Evolutionary conservation across 768 basidiomycete species (phyloP).

Genomic region (Leccinum ochraceum): DNA sequence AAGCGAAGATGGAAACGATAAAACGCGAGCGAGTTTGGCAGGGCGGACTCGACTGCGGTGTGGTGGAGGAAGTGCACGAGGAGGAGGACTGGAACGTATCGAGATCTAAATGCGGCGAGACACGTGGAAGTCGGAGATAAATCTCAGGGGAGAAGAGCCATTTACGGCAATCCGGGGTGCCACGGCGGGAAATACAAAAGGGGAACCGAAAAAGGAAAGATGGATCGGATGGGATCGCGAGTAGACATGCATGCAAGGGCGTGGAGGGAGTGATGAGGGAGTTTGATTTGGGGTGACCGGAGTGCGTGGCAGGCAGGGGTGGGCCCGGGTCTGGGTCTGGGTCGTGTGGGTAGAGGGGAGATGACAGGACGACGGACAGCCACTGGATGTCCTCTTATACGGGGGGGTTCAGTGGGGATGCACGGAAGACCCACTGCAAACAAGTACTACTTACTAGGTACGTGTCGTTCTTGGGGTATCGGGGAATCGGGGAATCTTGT

Average conservation of each 20-base stretch:
- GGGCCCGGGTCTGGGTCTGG: slow-evolving; percentile 18
- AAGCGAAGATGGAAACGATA: slow-evolving; percentile 14
- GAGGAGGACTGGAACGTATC: slow-evolving; percentile 11
- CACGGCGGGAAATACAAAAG: slow-evolving; percentile 26
- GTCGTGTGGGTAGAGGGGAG: slow-evolving; percentile 31
- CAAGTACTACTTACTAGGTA: slow-evolving; percentile 15
- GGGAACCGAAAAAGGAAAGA: slow-evolving; percentile 13
- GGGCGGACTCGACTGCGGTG: slow-evolving; percentile 25
- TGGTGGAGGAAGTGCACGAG: slow-evolving; percentile 16
- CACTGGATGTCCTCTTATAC: slow-evolving; percentile 25
- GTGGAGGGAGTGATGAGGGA: slow-evolving; percentile 22
- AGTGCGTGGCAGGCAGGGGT: slow-evolving; percentile 18
- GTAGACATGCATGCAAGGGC: slow-evolving; percentile 21
- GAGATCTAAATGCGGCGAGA: slow-evolving; percentile 24
- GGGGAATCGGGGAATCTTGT: slow-evolving; percentile 33
- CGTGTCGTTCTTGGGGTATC: slow-evolving; percentile 25
- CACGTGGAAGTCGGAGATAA: slow-evolving; percentile 33
- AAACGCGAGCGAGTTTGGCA: neutral
- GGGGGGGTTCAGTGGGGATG: neutral
- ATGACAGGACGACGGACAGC: slow-evolving; percentile 21
- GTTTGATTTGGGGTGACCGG: slow-evolving; percentile 27
- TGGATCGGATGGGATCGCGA: slow-evolving; percentile 19
- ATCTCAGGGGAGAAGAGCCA: slow-evolving; percentile 20
- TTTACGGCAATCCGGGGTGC: slow-evolving; percentile 34
- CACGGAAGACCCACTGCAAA: slow-evolving; percentile 9